A percentile compares a stretch with the other conserved stretches of the same genome.
phyloP scores from a whole-genome alignment of 345 rosid species.

The Combretum micranthum region DNA sequence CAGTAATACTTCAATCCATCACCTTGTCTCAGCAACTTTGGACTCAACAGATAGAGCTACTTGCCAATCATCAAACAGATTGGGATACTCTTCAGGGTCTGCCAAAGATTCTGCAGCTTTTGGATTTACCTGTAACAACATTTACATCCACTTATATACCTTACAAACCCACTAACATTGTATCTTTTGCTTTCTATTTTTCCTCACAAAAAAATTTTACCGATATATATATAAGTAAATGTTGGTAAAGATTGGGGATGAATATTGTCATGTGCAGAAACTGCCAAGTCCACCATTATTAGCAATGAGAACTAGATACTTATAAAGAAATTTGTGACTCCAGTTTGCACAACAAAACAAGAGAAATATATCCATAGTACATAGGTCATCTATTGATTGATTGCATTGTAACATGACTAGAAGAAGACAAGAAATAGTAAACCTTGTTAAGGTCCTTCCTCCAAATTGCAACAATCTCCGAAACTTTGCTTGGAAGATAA shows the following conservation, averaged over 20 bases:
- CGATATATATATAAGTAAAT: background rate
- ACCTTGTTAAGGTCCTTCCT: constrained; percentile 96
- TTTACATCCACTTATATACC: background rate
- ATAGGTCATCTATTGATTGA: background rate
- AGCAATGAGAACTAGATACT: no score
- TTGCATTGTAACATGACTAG: constrained; percentile 2
- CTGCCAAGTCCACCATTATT: no score
- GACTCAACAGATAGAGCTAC: constrained; percentile 82
- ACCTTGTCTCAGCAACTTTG: constrained; percentile 75
- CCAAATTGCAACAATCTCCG: constrained; percentile 93
- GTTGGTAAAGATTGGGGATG: background rate
- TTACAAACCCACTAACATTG: no score
- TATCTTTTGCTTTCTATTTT: no score
- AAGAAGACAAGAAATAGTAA: constrained; percentile 6
- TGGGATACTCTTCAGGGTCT: constrained; percentile 96
- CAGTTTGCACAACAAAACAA: background rate
- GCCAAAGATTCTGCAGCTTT: constrained; percentile 99
- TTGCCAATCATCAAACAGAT: constrained; percentile 98
- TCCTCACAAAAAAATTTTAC: background rate
- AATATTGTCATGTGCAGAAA: background rate
- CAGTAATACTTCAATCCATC: constrained; percentile 2
- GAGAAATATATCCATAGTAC: no score
- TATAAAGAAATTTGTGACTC: background rate
- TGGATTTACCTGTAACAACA: constrained; percentile 64
- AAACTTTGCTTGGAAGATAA: constrained; percentile 97